These are phyloP conservation scores for Talaromyces liani DNA, from an alignment of 495 filamentous ascomycete species.

Conservation along the genomic window DNA sequence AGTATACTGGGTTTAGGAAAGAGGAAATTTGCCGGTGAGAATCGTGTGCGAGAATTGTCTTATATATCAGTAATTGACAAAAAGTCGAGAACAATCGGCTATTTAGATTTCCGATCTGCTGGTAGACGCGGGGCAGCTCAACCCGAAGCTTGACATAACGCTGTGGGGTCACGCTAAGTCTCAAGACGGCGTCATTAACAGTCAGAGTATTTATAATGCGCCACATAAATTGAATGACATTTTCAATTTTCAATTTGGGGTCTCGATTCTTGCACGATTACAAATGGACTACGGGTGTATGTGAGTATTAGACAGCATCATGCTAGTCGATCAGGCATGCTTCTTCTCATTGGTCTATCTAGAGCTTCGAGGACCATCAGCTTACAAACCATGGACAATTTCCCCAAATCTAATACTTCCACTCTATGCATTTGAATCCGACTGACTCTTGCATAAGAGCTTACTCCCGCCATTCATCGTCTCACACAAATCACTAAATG, in stretches of 20 bases:
- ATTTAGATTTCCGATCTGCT: background rate
- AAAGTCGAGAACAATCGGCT: background rate
- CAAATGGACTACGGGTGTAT: background rate
- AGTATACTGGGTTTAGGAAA: background rate
- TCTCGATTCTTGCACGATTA: background rate
- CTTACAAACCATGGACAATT: background rate
- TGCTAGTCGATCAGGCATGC: background rate
- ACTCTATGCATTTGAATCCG: background rate
- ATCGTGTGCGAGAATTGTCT: background rate
- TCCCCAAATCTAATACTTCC: background rate
- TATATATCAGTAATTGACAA: background rate
- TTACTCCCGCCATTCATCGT: background rate
- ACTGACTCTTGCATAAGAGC: background rate
- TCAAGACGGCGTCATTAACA: background rate
- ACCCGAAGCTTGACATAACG: constrained; percentile 4
- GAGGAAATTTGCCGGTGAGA: background rate
- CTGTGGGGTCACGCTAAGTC: background rate
- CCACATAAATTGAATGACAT: background rate
- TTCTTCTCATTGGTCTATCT: background rate
- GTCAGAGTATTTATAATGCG: background rate
- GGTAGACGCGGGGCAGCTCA: constrained; percentile 1
- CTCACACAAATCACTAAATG: background rate
- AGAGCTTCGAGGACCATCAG: background rate
- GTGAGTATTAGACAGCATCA: background rate
- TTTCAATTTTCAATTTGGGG: background rate